Percentiles rank a stretch among this genome's conserved stretches.
Conservation (phyloP, 192 early-diverging fungal species). For the Coemansia sp. region DNA sequence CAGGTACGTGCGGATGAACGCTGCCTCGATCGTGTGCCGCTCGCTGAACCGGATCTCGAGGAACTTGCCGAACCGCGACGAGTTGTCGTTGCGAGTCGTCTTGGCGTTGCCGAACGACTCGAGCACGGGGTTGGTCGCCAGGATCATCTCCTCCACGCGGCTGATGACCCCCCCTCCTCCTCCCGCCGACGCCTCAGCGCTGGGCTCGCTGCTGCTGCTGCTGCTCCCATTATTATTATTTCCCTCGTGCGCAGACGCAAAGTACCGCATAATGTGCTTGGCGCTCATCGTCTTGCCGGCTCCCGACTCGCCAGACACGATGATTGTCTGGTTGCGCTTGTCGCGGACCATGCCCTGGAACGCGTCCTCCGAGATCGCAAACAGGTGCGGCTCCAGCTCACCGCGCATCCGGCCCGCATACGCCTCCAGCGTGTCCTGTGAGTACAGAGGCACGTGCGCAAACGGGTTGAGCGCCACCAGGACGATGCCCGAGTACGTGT, state of each 20-base stretch:
- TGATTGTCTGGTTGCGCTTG: constrained; percentile 95
- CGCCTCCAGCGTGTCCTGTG: constrained; percentile 89
- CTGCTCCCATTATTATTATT: neutral
- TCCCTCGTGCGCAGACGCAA: constrained; percentile 78
- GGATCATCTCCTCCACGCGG: constrained; percentile 77
- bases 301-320: constrained; percentile 96
- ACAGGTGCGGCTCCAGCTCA: constrained; percentile 97
- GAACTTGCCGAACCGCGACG: constrained; percentile 98
- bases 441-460: constrained; percentile 82
- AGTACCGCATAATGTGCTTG: constrained; percentile 98
- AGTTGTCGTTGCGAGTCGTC: constrained; percentile 99
- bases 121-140: constrained; percentile 98
- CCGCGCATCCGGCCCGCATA: constrained; percentile 93
- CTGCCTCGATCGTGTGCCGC: constrained; percentile 84
- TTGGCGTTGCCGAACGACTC: constrained; percentile 99
- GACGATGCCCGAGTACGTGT: constrained; percentile 99
- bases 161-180: no score
- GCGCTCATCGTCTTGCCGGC: constrained; percentile 98
- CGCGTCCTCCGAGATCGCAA: constrained; percentile 98
- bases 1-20: constrained; percentile 94
- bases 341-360: constrained; percentile 96
- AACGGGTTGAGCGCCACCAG: constrained; percentile 98
- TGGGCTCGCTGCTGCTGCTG: neutral
- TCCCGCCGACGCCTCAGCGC: no score
- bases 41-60: constrained; percentile 95